Percentiles rank a stretch among this genome's conserved stretches.
Evolutionary conservation across 2,329 filamentous ascomycete species (phyloP).

Genomic region (Hypoxylon sp.): DNA sequence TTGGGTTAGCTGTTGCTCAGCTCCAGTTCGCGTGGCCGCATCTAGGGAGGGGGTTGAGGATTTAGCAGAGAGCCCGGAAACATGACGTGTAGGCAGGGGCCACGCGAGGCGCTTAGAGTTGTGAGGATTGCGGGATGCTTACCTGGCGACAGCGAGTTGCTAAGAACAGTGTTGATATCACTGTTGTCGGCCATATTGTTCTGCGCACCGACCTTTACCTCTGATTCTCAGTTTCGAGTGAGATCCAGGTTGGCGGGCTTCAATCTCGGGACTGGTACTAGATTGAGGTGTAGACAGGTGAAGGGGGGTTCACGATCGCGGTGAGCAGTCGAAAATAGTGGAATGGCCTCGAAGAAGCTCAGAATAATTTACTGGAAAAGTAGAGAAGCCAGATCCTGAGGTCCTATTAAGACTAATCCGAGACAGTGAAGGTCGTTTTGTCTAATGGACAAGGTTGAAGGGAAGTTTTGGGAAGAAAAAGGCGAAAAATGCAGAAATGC

Average conservation of each 20-base stretch:
- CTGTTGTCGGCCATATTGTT: constrained; percentile 74
- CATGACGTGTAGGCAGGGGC: constrained; percentile 43
- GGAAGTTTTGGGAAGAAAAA: constrained; percentile 45
- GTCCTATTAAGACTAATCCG: constrained; percentile 43
- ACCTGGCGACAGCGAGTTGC: constrained; percentile 97
- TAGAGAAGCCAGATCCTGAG: constrained; percentile 15
- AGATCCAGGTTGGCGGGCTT: constrained; percentile 36
- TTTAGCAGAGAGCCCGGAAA: constrained; percentile 51
- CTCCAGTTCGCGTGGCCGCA: constrained; percentile 87
- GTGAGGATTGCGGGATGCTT: constrained; percentile 55
- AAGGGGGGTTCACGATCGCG: constrained; percentile 25
- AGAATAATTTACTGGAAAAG: constrained; percentile 16
- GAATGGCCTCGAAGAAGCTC: constrained; percentile 11
- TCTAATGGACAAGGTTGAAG: constrained; percentile 39
- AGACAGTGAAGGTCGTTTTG: constrained; percentile 43
- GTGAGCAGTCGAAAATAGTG: constrained; percentile 19
- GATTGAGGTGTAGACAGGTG: constrained; percentile 21
- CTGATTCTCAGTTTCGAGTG: constrained; percentile 17
- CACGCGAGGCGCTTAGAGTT: constrained; percentile 28
- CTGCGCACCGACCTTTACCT: constrained; percentile 46
- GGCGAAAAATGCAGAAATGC: constrained; percentile 42
- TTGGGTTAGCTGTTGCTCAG: constrained; percentile 93
- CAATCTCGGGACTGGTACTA: constrained; percentile 27
- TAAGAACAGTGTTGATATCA: constrained; percentile 98
- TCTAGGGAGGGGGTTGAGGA: constrained; percentile 66